These are phyloP conservation scores for Begonia loranthoides DNA, from an alignment of 306 rosid genomes.

Conservation along the genomic window DNA sequence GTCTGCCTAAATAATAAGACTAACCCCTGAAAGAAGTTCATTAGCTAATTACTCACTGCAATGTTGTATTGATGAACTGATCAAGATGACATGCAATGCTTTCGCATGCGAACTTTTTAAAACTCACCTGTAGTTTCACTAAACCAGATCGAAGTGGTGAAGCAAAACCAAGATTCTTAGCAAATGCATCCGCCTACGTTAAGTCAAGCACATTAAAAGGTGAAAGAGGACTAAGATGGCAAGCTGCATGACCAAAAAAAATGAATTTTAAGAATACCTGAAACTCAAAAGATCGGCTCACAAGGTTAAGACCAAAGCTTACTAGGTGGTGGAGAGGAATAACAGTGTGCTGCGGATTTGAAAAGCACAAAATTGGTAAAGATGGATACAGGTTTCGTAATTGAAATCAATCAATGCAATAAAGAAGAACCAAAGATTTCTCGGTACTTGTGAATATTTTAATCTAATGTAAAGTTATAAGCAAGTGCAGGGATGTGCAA, in stretches of 20 bases:
- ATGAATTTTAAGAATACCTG: constrained; percentile 37
- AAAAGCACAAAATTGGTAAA: constrained; percentile 9
- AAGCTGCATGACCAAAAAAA: too few species aligned
- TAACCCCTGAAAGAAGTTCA: too few species aligned
- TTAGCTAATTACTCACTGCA: too few species aligned
- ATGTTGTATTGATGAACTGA: too few species aligned
- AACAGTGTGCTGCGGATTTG: constrained; percentile 67
- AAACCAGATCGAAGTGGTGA: constrained; percentile 52
- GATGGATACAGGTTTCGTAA: neutral
- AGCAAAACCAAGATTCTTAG: constrained; percentile 71
- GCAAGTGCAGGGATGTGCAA: too few species aligned
- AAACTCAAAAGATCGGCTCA: constrained; percentile 86
- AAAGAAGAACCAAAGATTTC: too few species aligned
- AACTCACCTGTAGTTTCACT: constrained; percentile 68
- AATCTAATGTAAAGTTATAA: too few species aligned
- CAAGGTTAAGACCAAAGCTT: constrained; percentile 83
- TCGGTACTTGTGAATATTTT: too few species aligned
- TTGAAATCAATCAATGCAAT: too few species aligned
- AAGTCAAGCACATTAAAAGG: constrained; percentile 4
- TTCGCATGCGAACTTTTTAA: neutral
- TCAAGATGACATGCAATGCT: too few species aligned
- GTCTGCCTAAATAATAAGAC: too few species aligned
- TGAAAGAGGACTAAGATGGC: neutral
- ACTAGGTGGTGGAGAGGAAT: constrained; percentile 82
- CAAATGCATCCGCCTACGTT: constrained; percentile 82